phyloP scores from a whole-genome alignment of 805 yeast species.

The Pichia nanzhaoensis region DNA sequence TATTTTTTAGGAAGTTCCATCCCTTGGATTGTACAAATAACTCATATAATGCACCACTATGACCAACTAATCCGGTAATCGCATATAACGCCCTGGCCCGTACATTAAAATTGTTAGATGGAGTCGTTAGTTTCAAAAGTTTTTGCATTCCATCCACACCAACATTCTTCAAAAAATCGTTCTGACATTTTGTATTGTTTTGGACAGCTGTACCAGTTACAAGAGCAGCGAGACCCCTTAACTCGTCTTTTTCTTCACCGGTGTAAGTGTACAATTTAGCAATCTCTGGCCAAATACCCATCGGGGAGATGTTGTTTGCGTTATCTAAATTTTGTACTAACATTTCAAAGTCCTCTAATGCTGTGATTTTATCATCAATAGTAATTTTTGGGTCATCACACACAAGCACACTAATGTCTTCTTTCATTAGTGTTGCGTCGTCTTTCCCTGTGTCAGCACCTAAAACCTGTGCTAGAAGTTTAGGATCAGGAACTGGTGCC shows the following conservation, averaged over 20 bases:
- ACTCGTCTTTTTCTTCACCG: slow-evolving; percentile 38
- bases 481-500: slow-evolving; percentile 73
- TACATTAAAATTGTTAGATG: slow-evolving; percentile 26
- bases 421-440: slow-evolving; percentile 83
- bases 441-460: slow-evolving; percentile 55
- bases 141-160: slow-evolving; percentile 36
- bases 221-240: slow-evolving; percentile 47
- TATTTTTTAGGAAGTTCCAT: slow-evolving; percentile 44
- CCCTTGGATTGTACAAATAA: slow-evolving; percentile 55
- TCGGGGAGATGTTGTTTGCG: slow-evolving; percentile 82
- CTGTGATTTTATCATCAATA: slow-evolving; percentile 58
- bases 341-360: slow-evolving; percentile 91
- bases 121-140: slow-evolving; percentile 34
- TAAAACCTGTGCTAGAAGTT: slow-evolving; percentile 69
- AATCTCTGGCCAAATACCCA: slow-evolving; percentile 60
- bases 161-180: slow-evolving; percentile 49
- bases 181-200: slow-evolving; percentile 74
- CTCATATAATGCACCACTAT: slow-evolving; percentile 49
- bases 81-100: slow-evolving; percentile 71
- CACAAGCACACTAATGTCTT: slow-evolving; percentile 55
- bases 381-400: slow-evolving; percentile 45
- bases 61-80: slow-evolving; percentile 63
- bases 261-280: slow-evolving; percentile 47
- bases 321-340: slow-evolving; percentile 88
- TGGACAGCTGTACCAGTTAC: slow-evolving; percentile 84